Evolutionary conservation across 2,329 filamentous ascomycete species (phyloP).

Genomic region (Plenodomus lindquistii): DNA sequence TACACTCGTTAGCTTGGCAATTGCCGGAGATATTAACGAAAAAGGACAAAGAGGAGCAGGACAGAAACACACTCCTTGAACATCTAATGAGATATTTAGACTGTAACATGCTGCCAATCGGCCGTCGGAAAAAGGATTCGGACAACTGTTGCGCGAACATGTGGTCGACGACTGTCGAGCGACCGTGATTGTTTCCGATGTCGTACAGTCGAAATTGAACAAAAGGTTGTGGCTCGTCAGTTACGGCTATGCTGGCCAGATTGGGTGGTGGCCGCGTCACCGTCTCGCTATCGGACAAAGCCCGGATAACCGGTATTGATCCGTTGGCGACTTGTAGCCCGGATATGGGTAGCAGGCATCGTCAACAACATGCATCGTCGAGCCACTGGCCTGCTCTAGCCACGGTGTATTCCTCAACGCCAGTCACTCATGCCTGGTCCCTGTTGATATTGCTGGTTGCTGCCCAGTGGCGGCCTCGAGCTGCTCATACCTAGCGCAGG

Average conservation of each 20-base stretch:
- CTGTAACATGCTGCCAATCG: too few species aligned
- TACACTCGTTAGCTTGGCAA: background rate
- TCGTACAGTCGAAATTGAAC: background rate
- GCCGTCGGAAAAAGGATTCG: background rate
- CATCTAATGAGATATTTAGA: background rate
- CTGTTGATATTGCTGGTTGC: conserved; percentile 21
- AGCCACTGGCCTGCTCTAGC: background rate
- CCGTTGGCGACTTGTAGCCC: too few species aligned
- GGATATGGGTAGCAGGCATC: background rate
- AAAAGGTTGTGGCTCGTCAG: background rate
- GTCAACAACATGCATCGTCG: background rate
- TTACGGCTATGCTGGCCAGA: background rate
- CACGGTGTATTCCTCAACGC: conserved; percentile 12
- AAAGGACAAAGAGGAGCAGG: background rate
- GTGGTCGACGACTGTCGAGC: too few species aligned
- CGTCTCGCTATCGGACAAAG: background rate
- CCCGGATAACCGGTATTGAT: background rate
- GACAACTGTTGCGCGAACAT: too few species aligned
- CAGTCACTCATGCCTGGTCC: conserved; percentile 24
- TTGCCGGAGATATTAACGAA: background rate
- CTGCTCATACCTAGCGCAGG: conserved; percentile 34
- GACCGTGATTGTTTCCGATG: background rate
- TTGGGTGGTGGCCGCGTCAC: conserved; percentile 1
- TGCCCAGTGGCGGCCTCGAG: conserved; percentile 23
- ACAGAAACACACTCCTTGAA: background rate